These are phyloP conservation scores for Aureobasidium sp. DNA, from an alignment of 2,329 filamentous ascomycete genomes.

Conservation along the genomic window DNA sequence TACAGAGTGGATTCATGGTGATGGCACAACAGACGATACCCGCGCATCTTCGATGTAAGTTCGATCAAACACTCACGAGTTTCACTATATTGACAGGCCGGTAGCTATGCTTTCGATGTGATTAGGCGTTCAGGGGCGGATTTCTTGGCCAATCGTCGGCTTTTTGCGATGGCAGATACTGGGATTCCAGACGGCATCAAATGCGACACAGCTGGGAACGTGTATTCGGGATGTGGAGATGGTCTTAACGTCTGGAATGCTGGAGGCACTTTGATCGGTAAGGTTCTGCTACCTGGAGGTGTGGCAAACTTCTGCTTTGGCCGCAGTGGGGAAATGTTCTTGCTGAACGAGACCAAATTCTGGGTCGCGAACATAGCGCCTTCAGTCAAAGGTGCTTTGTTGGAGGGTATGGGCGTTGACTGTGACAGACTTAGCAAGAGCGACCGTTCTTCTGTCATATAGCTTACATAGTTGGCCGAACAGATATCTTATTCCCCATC, in stretches of 20 bases:
- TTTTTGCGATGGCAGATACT: constrained; percentile 13
- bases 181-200: constrained; percentile 15
- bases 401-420: constrained; percentile 4
- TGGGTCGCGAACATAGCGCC: constrained; percentile 4
- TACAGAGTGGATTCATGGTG: constrained; percentile 35
- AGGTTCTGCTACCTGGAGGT: constrained; percentile 40
- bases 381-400: constrained; percentile 8
- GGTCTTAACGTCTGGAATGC: constrained; percentile 14
- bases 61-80: background rate
- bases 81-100: background rate
- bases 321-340: constrained; percentile 32
- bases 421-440: background rate
- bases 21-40: constrained; percentile 36
- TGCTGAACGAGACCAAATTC: constrained; percentile 31
- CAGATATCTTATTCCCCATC: background rate
- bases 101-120: constrained; percentile 22
- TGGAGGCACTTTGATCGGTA: constrained; percentile 16
- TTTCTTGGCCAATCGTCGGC: constrained; percentile 13
- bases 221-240: constrained; percentile 14
- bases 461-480: background rate
- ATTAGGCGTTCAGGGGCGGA: constrained; percentile 17
- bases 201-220: constrained; percentile 14
- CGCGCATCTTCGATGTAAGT: constrained; percentile 41
- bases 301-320: constrained; percentile 27
- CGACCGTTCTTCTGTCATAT: background rate